Conservation (phyloP, 108 stramenopile genomes). For the Skeletonema costatum region DNA sequence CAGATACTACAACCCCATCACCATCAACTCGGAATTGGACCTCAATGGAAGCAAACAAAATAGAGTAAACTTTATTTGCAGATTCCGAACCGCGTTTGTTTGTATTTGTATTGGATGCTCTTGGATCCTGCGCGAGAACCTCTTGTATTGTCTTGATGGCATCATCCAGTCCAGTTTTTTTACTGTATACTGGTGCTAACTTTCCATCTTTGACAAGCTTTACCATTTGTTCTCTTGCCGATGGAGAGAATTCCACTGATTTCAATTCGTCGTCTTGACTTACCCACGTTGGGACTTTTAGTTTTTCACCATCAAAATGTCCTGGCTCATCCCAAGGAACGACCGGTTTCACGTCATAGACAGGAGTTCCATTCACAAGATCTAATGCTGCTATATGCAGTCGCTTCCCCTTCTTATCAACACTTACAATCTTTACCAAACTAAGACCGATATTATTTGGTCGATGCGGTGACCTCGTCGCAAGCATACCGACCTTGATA, state of each 20-base stretch:
- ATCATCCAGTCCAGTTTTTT: conserved; percentile 47
- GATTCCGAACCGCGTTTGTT: conserved; percentile 58
- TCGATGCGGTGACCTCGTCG: conserved; percentile 96
- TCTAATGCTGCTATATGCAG: conserved; percentile 76
- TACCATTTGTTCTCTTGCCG: conserved; percentile 40
- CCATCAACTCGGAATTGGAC: conserved; percentile 30
- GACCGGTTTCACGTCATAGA: conserved; percentile 94
- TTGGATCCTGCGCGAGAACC: conserved; percentile 81
- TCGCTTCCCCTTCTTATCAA: conserved; percentile 60
- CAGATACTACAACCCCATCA: conserved; percentile 28
- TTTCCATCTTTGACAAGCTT: conserved; percentile 35
- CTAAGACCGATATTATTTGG: conserved; percentile 94
- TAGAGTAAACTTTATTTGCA: conserved; percentile 30
- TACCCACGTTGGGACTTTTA: conserved; percentile 69
- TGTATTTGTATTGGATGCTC: conserved; percentile 65
- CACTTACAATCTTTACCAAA: conserved; percentile 68
- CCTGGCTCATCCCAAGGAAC: conserved; percentile 87
- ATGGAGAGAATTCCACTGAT: conserved; percentile 53
- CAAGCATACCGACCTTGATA: conserved; percentile 86
- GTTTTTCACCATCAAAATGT: conserved; percentile 28
- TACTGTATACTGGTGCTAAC: conserved; percentile 58
- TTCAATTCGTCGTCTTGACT: conserved; percentile 63
- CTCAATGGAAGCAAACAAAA: conserved; percentile 46
- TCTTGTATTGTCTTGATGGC: conserved; percentile 59
- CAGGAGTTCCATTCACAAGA: conserved; percentile 91